Evolutionary conservation across 768 basidiomycete species (phyloP), one percentile per base, ranked within the genome.

Genomic region (Tulasnella sp.): DNA sequence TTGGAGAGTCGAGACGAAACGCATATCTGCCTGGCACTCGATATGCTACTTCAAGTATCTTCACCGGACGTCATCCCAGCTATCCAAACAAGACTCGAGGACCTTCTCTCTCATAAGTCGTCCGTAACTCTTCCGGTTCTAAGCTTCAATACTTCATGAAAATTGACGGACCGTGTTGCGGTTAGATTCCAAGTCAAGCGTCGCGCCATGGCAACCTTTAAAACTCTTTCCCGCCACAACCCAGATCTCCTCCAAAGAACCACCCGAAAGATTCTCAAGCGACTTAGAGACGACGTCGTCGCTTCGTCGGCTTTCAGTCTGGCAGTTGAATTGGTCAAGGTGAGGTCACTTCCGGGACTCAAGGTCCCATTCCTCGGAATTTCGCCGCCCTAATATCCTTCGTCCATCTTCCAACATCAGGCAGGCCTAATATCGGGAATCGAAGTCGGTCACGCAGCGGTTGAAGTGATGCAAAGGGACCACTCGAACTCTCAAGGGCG

Each of bases 61-160:
- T 91, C 88, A 19, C 89, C 90, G 82, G 91, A 93, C 80, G 88
- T 93, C 74, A 88, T 94, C 78, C 94, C 94, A 16, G 94, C 94
- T 1, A 88, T 95, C 6, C 91, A 92, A 82, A 85, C 88, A 31
- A 90, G 90, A 74, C 84, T 96, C 8, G 87, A 89, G 48, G 88
- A 91, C 78, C 87, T 96, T 16, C 87, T 95, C 27, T 90, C 89
- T 44, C 92, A 94, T 83, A 88, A 89, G 82, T 91, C 92, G 94
- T 95, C 87, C 90, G 93, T 90, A 85, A 83, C 85, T 87, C 84
- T 0, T n/a, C 34, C 58, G 2, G 6, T 18, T 74, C 38, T 36
- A 12, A 75, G 71, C 76, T 62, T 71, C 40, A 77, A 0, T 31
- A 2, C 16, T 36, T 19, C n/a, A 24, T 7, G 10, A 42, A 75